These are phyloP conservation scores for Aspergillus hiratsukae DNA, from an alignment of 2,329 filamentous ascomycete species.

Conservation along the genomic window DNA sequence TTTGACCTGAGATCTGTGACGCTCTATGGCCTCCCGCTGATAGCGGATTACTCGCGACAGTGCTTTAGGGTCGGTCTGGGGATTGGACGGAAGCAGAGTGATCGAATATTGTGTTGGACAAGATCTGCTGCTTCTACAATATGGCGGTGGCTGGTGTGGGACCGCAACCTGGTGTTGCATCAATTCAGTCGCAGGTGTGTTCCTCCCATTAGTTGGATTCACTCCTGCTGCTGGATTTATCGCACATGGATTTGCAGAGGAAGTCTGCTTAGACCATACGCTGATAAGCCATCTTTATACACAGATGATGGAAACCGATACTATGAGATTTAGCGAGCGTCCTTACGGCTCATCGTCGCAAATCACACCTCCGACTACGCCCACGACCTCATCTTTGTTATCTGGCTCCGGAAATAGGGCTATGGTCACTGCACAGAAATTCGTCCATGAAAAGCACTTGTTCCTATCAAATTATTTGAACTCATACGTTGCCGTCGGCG, in stretches of 20 bases:
- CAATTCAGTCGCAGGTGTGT: not conserved
- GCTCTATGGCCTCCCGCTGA: not conserved
- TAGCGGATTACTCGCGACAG: not conserved
- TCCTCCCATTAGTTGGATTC: not conserved
- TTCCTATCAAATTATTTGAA: slow-evolving; percentile 12
- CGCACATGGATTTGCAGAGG: not conserved
- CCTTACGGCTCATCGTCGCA: not conserved
- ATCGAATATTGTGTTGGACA: not conserved
- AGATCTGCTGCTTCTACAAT: not conserved
- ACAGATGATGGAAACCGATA: not conserved
- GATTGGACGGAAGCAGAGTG: not conserved
- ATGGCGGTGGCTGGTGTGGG: not conserved
- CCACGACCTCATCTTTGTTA: not conserved
- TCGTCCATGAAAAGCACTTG: slow-evolving; percentile 5
- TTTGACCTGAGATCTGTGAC: not conserved
- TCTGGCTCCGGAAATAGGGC: not conserved
- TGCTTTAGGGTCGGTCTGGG: not conserved
- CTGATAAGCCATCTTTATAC: not conserved
- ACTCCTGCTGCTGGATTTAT: not conserved
- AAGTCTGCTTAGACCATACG: not conserved
- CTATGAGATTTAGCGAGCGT: not conserved
- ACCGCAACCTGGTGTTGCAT: not conserved
- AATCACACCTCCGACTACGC: not conserved
- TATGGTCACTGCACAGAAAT: not conserved
- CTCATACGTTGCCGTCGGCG: slow-evolving; percentile 30